A percentile compares a stretch with the other conserved stretches of the same genome.
These are phyloP conservation scores for Falciphora oryzae DNA, from an alignment of 2,329 filamentous ascomycete genomes.

Conservation along the genomic window DNA sequence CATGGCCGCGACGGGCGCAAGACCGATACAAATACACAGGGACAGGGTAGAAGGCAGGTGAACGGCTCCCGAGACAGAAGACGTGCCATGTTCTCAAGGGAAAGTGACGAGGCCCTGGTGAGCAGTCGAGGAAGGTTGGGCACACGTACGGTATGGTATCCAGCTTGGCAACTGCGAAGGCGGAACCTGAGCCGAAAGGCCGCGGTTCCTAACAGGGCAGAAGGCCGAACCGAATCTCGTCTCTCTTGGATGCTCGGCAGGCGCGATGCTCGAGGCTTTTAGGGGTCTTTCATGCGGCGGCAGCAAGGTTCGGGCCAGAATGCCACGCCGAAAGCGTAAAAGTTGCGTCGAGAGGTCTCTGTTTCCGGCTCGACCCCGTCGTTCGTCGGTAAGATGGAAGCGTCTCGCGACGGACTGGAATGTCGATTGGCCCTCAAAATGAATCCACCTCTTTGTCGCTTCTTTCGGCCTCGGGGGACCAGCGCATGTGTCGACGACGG, in stretches of 20 bases:
- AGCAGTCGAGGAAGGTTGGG: neutral
- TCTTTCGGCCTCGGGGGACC: neutral
- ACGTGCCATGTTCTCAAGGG: neutral
- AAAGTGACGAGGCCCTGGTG: neutral
- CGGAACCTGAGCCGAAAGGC: conserved; percentile 9
- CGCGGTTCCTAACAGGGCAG: conserved; percentile 5
- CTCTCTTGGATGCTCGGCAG: neutral
- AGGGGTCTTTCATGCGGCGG: neutral
- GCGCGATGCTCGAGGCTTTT: neutral
- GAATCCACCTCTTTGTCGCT: neutral
- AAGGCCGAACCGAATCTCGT: neutral
- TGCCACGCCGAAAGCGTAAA: neutral
- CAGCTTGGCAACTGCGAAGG: conserved; percentile 6
- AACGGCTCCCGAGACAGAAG: neutral
- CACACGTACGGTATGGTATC: conserved; percentile 10
- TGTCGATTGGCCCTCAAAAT: neutral
- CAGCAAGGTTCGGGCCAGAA: neutral
- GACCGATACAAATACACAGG: neutral
- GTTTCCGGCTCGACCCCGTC: no score
- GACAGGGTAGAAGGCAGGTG: neutral
- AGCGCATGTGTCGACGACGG: no score
- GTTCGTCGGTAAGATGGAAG: neutral
- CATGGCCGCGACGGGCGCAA: neutral
- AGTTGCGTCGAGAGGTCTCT: neutral
- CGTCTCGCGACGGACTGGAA: neutral